Evolutionary conservation across 768 basidiomycete genomes (phyloP).

Genomic region (Naganishia randhawae): DNA sequence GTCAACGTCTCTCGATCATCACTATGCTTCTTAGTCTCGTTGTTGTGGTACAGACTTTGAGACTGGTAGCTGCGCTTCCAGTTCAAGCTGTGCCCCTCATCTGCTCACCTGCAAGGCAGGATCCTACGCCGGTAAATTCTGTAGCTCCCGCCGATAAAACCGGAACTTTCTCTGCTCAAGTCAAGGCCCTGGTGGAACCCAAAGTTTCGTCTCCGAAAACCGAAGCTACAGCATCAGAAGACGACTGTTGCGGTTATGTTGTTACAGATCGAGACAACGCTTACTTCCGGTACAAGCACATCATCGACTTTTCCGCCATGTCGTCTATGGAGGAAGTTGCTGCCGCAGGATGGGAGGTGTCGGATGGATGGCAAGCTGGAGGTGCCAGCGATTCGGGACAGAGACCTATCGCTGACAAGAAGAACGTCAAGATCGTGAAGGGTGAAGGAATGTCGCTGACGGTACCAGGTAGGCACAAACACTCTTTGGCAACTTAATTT

Average conservation of each 20-base stretch:
- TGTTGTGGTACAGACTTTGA: neutral
- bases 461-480: neutral
- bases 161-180: neutral
- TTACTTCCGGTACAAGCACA: neutral
- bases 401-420: neutral
- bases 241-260: neutral
- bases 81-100: neutral
- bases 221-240: neutral
- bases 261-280: constrained; percentile 5
- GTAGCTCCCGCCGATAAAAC: neutral
- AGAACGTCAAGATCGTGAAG: neutral
- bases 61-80: constrained; percentile 1
- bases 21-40: neutral
- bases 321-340: neutral
- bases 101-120: neutral
- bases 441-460: neutral
- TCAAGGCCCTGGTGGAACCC: neutral
- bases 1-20: neutral
- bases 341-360: neutral
- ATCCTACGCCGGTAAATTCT: neutral
- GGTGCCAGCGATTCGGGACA: neutral
- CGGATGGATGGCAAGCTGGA: neutral
- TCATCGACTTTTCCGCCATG: neutral
- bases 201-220: neutral
- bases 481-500: neutral